These are phyloP conservation scores for Boletus tylopilopsis DNA, from an alignment of 768 basidiomycete species.

Conservation along the genomic window DNA sequence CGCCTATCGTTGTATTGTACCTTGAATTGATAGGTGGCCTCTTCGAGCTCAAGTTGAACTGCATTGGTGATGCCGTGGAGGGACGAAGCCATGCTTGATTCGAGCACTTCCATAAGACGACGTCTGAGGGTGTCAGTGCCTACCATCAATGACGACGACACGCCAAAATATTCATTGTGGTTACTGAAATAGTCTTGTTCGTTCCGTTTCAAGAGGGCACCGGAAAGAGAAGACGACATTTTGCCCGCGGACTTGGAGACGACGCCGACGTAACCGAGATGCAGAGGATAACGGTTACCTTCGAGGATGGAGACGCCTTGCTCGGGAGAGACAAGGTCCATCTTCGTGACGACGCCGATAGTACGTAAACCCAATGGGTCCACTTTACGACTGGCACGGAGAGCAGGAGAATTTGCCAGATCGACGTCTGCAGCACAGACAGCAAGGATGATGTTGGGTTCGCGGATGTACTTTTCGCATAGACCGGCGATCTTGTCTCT, in stretches of 20 bases:
- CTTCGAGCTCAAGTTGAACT: slow-evolving; percentile 95
- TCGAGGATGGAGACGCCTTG: slow-evolving; percentile 76
- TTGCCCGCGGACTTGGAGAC: slow-evolving; percentile 77
- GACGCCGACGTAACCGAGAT: slow-evolving; percentile 96
- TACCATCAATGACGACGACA: slow-evolving; percentile 69
- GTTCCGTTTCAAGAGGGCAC: slow-evolving; percentile 47
- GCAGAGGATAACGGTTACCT: slow-evolving; percentile 94
- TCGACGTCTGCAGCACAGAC: slow-evolving; percentile 99
- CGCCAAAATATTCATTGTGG: slow-evolving; percentile 60
- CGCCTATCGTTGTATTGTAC: slow-evolving; percentile 96
- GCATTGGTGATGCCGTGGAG: slow-evolving; percentile 96
- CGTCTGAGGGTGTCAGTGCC: slow-evolving; percentile 88
- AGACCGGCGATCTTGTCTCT: slow-evolving; percentile 88
- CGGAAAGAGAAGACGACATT: slow-evolving; percentile 47
- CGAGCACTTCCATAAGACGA: slow-evolving; percentile 94
- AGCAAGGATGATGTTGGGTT: slow-evolving; percentile 99
- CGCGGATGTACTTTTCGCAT: slow-evolving; percentile 97
- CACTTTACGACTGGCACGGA: slow-evolving; percentile 88
- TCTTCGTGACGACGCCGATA: slow-evolving; percentile 97
- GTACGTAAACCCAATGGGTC: slow-evolving; percentile 94
- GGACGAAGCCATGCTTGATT: slow-evolving; percentile 95
- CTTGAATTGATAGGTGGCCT: slow-evolving; percentile 98
- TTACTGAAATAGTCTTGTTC: slow-evolving; percentile 68
- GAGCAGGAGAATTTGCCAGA: slow-evolving; percentile 94
- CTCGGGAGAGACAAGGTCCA: slow-evolving; percentile 91